Conservation (phyloP, 148 eudicot genomes). For the Rhododendron ovatum region DNA sequence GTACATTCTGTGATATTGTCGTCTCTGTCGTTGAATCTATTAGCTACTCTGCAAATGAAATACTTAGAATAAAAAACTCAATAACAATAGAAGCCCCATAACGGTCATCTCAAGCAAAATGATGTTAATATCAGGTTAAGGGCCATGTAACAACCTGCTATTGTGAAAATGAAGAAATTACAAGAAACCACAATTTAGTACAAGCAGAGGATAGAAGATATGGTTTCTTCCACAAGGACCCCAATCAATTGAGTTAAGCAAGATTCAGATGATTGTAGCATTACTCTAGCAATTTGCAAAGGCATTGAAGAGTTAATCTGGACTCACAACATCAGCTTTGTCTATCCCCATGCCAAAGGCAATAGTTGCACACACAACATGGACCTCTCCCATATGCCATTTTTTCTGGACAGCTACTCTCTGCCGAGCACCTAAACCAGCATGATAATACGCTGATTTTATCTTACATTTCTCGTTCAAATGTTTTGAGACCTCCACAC, state of each 20-base stretch:
- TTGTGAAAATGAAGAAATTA: neutral
- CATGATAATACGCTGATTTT: conserved; percentile 86
- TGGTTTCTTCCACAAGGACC: neutral
- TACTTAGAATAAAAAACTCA: neutral
- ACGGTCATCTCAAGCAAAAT: neutral
- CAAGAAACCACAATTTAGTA: neutral
- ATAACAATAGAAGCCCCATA: neutral
- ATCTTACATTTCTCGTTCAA: conserved; percentile 79
- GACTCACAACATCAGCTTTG: conserved; percentile 95
- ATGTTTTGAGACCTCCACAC: conserved; percentile 80
- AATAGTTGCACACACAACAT: conserved; percentile 95
- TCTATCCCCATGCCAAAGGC: conserved; percentile 99
- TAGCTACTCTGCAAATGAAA: neutral
- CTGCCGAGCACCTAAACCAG: conserved; percentile 91
- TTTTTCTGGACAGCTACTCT: conserved; percentile 73
- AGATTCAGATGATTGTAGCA: neutral
- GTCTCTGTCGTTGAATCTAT: neutral
- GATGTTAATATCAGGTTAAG: neutral
- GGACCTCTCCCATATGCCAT: conserved; percentile 95
- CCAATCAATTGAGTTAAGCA: neutral
- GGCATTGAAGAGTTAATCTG: conserved; percentile 14
- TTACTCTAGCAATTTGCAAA: conserved; percentile 8
- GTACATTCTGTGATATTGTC: neutral
- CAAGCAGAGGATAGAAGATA: neutral
- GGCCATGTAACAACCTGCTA: neutral